Evolutionary conservation across 1,284 basidiomycete genomes (phyloP), one percentile per base, ranked within the genome.

Genomic region (Vanrija pseudolonga): DNA sequence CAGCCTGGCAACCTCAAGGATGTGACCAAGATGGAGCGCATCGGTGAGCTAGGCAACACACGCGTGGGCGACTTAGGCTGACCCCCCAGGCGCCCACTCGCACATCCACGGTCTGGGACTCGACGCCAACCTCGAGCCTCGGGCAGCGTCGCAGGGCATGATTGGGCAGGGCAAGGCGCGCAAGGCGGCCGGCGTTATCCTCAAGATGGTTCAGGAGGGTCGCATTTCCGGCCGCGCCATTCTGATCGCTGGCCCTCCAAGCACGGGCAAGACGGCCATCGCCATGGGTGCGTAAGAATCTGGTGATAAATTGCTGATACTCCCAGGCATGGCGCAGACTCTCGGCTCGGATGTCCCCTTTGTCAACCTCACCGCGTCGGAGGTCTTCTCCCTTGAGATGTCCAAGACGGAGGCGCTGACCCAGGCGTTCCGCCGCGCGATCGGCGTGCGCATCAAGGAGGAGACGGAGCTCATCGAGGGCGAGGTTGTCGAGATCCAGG

Each of bases 331-430:
- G 93, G 91, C 95, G 3, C 94, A 98, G 76, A 90, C 87, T 2
- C 81, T 98, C 12, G 95, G 95, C 1, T 71, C 86, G 2, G 94
- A 97, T 67, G 94, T 98, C 1, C 95, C 96, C 0, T 98, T 98
- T 75, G 97, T 93, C 5, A 94, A 90, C 84, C 90, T 98, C 66
- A 90, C 92, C 26, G 93, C 88, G 14, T 94, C 90, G 77, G 95
- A 98, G 76, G 94, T 98, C 54, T 98, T 96, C 79, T 96, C 92
- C 43, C 82, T 97, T 39, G 90, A 89, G 68, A 96, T 98, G 91
- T 94, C 90, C 42, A 98, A 97, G 80, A 98, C 96, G 1, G 96
- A 98, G 74, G 93, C 94, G 28, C 83, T 98, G 60, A 98, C 92
- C 2, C 95, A 98, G 76, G 92, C 94, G 0, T 92, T 98, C 78